Evolutionary conservation across 2,329 filamentous ascomycete species (phyloP).

Genomic region (Epichloe gansuensis): DNA sequence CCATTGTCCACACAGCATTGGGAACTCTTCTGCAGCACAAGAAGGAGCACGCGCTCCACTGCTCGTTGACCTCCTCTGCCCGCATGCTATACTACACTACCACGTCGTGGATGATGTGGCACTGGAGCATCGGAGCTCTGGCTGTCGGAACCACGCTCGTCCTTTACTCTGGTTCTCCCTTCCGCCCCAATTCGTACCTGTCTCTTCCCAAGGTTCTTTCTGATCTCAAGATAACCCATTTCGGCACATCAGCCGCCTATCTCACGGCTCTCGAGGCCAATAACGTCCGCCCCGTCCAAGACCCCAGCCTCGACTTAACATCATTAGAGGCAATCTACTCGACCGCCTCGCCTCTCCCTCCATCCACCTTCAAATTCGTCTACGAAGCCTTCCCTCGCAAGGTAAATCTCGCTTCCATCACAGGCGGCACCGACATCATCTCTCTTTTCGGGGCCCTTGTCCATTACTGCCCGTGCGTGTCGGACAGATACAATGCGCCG

Average conservation of each 20-base stretch:
- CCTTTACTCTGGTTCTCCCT: constrained; percentile 87
- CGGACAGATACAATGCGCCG: constrained; percentile 67
- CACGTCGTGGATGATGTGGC: constrained; percentile 99
- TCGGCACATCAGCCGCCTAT: constrained; percentile 90
- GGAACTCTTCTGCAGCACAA: constrained; percentile 94
- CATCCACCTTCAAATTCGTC: constrained; percentile 84
- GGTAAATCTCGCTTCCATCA: constrained; percentile 88
- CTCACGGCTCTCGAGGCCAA: constrained; percentile 83
- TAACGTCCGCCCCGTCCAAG: constrained; percentile 42
- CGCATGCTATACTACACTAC: constrained; percentile 90
- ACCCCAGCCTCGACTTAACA: constrained; percentile 44
- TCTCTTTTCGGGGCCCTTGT: constrained; percentile 81
- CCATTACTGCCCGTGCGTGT: constrained; percentile 59
- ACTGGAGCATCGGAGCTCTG: constrained; percentile 83
- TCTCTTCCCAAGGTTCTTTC: constrained; percentile 76
- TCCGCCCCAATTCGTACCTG: constrained; percentile 64
- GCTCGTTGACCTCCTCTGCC: constrained; percentile 60
- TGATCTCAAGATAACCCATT: constrained; percentile 74
- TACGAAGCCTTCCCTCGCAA: constrained; percentile 68
- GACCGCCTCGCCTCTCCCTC: constrained; percentile 82
- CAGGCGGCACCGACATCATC: constrained; percentile 92
- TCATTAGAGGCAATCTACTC: constrained; percentile 79
- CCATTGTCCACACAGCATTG: constrained; percentile 83
- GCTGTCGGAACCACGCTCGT: constrained; percentile 73
- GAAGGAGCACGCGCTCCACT: constrained; percentile 86